Evolutionary conservation across 306 rosid species (phyloP).

Genomic region (Sophora flavescens): DNA sequence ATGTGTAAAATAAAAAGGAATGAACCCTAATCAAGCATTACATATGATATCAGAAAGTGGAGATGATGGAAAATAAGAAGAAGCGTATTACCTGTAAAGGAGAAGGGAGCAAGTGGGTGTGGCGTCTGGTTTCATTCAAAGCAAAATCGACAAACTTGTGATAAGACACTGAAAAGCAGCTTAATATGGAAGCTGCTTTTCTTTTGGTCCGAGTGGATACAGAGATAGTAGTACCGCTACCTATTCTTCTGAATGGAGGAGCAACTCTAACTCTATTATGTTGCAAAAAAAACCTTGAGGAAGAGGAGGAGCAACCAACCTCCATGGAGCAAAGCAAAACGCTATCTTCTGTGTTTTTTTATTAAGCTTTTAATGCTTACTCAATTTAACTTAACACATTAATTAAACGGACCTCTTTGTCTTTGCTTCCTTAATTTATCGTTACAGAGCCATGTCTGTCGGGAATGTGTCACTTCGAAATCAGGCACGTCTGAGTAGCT

Average conservation of each 20-base stretch:
- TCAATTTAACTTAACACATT: too few species aligned
- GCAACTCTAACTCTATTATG: neutral
- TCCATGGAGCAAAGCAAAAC: neutral
- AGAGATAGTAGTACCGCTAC: neutral
- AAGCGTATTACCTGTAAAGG: constrained; percentile 49
- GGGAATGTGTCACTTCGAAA: too few species aligned
- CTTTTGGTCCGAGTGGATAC: constrained; percentile 22
- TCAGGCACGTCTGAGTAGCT: too few species aligned
- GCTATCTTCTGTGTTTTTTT: too few species aligned
- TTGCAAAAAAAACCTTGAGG: neutral
- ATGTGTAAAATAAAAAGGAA: too few species aligned
- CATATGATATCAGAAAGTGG: too few species aligned
- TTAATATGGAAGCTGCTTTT: neutral
- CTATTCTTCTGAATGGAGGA: neutral
- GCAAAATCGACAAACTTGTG: constrained; percentile 53
- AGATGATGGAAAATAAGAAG: too few species aligned
- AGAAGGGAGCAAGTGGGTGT: constrained; percentile 50
- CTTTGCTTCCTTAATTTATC: too few species aligned
- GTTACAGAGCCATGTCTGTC: too few species aligned
- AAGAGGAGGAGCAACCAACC: neutral
- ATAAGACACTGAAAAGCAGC: constrained; percentile 46
- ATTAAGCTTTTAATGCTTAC: too few species aligned
- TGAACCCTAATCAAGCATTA: too few species aligned
- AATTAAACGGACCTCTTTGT: too few species aligned
- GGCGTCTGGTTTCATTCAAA: constrained; percentile 56